Evolutionary conservation across 257 asterid genomes (phyloP), one percentile per base, ranked within the genome.

Genomic region (Nicotiana sylvestris): DNA sequence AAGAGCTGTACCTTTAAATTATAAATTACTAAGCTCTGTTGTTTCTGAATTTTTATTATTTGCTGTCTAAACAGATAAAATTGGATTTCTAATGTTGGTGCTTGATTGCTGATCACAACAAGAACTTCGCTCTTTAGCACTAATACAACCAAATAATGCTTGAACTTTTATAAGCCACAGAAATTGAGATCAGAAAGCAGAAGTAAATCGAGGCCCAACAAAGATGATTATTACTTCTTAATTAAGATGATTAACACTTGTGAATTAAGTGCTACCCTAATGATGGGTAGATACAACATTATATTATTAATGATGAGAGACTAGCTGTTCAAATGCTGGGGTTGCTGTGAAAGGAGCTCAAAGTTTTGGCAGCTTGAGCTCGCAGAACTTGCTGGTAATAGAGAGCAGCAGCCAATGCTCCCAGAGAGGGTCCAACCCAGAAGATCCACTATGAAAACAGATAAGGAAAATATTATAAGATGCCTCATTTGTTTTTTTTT

Each of bases 361-460:
- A 21, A 12, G 85, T 77, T 37, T 83, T 78, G 49, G 25, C 37
- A 35, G 55, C 86, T 8, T 79, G 83, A 12, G 80, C 83, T 77
- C 83, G 66, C 79, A 83, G 62, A 21, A 83, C 51, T 15, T 77
- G 72, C 64, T 83, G 86, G 56, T 83, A 72, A 58, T 78, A 83
- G 6, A 64, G 18, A 5, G 69, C 53, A n/a, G 83, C 86, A 30
- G 12, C 72, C 82, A 77, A 2, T 53, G 86, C 86, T 83, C 86
- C 86, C 21, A 77, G 5, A 78, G 66, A 33, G n/a, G 86, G 86
- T 27, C 86, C 86, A 33, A 83, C 82, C 83, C 86, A 83, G 83
- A 77, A 83, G 46, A 83, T 77, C 86, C 86, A 78, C 86, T 83
- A 1, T 16, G 53, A 25, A 67, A 27, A 67, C 13, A 46, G 37